These are phyloP conservation scores for Quercus tomentella DNA, from an alignment of 331 rosid species.

Conservation along the genomic window DNA sequence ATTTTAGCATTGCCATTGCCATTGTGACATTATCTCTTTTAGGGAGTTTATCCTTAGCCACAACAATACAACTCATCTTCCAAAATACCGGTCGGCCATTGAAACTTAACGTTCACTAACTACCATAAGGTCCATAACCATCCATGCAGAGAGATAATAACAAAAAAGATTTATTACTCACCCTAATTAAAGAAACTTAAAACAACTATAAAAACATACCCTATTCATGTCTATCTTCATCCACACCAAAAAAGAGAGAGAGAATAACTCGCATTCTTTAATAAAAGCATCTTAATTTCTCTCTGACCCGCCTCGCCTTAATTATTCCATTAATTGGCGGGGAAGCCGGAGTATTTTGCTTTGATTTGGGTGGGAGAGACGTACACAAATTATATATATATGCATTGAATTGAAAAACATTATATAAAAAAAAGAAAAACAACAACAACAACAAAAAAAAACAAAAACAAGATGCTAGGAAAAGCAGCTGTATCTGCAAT, in stretches of 20 bases:
- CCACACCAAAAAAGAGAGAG: background rate
- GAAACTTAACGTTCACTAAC: background rate
- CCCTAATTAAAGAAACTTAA: background rate
- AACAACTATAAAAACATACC: background rate
- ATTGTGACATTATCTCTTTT: background rate
- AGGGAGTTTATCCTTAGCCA: background rate
- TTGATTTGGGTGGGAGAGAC: conserved; percentile 6
- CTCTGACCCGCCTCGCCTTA: background rate
- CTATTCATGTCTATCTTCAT: background rate
- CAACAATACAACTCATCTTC: background rate
- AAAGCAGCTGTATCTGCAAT: conserved; percentile 30
- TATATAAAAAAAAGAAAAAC: background rate
- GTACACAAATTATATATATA: background rate
- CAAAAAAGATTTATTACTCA: background rate
- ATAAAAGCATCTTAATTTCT: background rate
- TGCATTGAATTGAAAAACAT: background rate
- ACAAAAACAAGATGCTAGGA: conserved; percentile 17
- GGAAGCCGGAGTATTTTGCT: background rate
- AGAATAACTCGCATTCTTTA: background rate
- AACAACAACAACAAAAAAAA: background rate
- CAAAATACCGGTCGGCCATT: background rate
- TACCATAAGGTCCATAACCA: background rate
- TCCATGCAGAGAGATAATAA: background rate
- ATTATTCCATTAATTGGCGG: background rate
- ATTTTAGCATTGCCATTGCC: background rate